Evolutionary conservation across 2,329 filamentous ascomycete species (phyloP).

Genomic region (Cyanodermella asteris): DNA sequence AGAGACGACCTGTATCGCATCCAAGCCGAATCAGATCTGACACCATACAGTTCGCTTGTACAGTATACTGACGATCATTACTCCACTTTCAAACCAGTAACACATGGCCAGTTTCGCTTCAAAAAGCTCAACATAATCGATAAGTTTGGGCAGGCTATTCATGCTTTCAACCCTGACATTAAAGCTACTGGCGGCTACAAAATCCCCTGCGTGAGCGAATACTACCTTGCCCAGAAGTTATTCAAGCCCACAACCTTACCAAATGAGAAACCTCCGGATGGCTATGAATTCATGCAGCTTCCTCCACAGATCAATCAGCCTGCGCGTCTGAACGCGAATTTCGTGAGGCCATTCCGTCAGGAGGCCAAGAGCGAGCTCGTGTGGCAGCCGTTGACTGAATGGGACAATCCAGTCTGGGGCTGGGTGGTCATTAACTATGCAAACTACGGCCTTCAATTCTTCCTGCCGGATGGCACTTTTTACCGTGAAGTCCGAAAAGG

Average conservation of each 20-base stretch:
- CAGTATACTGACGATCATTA: constrained; percentile 8
- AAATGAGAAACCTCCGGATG: too few species aligned
- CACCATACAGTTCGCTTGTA: constrained; percentile 16
- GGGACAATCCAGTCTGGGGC: constrained; percentile 12
- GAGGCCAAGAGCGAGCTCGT: constrained; percentile 1
- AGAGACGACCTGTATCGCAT: neutral
- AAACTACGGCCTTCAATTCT: constrained; percentile 12
- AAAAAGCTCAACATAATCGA: constrained; percentile 27
- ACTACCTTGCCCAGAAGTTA: too few species aligned
- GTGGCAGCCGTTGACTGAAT: constrained; percentile 8
- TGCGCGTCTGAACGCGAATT: constrained; percentile 10
- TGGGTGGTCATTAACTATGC: constrained; percentile 14
- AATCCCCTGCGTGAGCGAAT: too few species aligned
- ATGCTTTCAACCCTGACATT: constrained; percentile 13
- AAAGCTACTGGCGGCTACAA: too few species aligned
- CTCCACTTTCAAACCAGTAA: constrained; percentile 22
- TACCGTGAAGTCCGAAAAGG: constrained; percentile 12
- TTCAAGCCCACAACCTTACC: too few species aligned
- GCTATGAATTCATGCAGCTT: constrained; percentile 7
- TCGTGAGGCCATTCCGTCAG: too few species aligned
- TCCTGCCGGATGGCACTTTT: constrained; percentile 12
- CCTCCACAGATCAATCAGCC: constrained; percentile 12
- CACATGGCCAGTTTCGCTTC: constrained; percentile 26
- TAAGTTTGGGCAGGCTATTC: constrained; percentile 25
- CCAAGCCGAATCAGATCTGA: constrained; percentile 7